These are phyloP conservation scores for Mycena chlorophos DNA, from an alignment of 768 basidiomycete species.

Conservation along the genomic window DNA sequence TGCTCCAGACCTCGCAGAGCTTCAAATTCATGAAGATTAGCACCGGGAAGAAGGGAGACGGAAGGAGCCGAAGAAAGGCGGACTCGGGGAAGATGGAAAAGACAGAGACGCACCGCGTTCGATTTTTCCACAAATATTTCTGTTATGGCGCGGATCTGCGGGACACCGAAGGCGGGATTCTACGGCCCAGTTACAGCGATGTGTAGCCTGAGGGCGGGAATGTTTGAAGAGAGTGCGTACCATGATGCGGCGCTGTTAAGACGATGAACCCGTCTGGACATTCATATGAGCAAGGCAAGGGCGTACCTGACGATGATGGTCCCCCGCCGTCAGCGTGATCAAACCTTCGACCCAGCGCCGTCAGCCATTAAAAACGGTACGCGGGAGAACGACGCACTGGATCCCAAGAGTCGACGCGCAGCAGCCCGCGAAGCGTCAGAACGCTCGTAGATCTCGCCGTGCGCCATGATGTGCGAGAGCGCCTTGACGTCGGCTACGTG, in stretches of 20 bases:
- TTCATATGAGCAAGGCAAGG: too few relatives aligned
- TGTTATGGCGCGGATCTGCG: slow-evolving; percentile 39
- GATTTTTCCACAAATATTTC: slow-evolving; percentile 38
- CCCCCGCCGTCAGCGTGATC: too few relatives aligned
- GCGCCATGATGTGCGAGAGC: slow-evolving; percentile 47
- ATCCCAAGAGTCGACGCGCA: slow-evolving; percentile 24
- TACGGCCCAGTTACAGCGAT: slow-evolving; percentile 12
- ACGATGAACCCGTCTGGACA: too few relatives aligned
- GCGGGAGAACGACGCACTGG: slow-evolving; percentile 33
- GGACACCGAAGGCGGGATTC: slow-evolving; percentile 46
- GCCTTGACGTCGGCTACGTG: slow-evolving; percentile 51
- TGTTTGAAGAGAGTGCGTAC: too few relatives aligned
- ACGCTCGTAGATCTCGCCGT: slow-evolving; percentile 46
- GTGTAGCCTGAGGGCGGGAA: not conserved
- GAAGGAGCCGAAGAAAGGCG: not conserved
- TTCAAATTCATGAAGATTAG: too few relatives aligned
- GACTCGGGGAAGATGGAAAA: too few relatives aligned
- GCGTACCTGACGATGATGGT: too few relatives aligned
- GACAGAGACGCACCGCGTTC: slow-evolving; percentile 21
- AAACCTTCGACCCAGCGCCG: too few relatives aligned
- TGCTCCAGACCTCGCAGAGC: slow-evolving; percentile 33
- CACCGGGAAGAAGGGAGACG: not conserved
- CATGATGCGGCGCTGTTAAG: too few relatives aligned
- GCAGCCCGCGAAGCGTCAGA: too few relatives aligned
- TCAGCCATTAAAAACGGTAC: too few relatives aligned